Evolutionary conservation across 2,329 filamentous ascomycete genomes (phyloP).

Genomic region (Fusarium devonianum): DNA sequence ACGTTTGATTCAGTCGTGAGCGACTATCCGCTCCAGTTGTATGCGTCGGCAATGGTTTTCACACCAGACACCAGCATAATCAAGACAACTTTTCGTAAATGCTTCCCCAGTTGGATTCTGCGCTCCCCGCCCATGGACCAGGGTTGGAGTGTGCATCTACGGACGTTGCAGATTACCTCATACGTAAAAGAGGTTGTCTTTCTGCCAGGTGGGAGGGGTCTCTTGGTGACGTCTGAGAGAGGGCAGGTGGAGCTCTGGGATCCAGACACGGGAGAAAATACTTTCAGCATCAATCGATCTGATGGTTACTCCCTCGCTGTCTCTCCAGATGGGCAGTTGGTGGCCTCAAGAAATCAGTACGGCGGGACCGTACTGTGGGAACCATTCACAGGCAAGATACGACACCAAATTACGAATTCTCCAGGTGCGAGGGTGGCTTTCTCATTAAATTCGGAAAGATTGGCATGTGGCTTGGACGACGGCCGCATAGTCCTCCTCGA

Average conservation of each 20-base stretch:
- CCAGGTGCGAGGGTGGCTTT: no score
- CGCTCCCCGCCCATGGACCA: neutral
- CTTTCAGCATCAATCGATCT: neutral
- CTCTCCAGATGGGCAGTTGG: neutral
- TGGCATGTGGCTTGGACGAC: no score
- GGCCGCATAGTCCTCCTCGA: neutral
- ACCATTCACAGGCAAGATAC: no score
- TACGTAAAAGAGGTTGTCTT: neutral
- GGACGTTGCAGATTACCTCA: no score
- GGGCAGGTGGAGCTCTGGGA: neutral
- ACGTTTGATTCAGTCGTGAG: neutral
- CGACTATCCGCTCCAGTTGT: neutral
- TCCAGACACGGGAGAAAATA: neutral
- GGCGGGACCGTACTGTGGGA: no score
- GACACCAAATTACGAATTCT: no score
- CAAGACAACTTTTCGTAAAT: neutral
- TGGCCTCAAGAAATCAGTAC: neutral
- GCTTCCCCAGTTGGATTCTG: neutral
- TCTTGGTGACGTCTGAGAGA: neutral
- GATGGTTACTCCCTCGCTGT: accelerated
- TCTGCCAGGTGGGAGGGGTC: neutral
- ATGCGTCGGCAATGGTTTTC: neutral
- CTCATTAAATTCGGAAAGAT: no score
- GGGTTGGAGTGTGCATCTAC: neutral
- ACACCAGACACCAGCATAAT: neutral